Percentiles rank a stretch among this genome's conserved stretches.
phyloP scores from a whole-genome alignment of 495 filamentous ascomycete species.

The Glutinoglossum americanum region DNA sequence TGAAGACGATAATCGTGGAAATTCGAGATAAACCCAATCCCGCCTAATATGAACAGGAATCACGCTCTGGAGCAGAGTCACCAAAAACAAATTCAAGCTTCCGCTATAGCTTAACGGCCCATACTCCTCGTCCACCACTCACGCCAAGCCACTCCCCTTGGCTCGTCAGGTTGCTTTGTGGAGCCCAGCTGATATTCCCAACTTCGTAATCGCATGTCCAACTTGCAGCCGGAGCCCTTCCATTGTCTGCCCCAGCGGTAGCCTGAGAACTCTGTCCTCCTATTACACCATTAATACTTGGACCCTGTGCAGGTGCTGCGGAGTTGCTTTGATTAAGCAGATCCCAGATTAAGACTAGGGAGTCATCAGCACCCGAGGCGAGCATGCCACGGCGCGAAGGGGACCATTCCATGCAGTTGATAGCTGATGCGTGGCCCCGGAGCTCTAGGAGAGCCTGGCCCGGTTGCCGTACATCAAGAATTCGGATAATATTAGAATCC shows the following conservation, averaged over 20 bases:
- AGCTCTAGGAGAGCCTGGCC: slow-evolving; percentile 88
- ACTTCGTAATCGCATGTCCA: slow-evolving; percentile 98
- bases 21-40: neutral
- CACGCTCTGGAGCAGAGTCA: neutral
- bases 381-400: slow-evolving; percentile 68
- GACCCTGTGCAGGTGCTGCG: slow-evolving; percentile 6
- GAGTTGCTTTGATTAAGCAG: slow-evolving; percentile 41
- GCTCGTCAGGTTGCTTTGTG: slow-evolving; percentile 46
- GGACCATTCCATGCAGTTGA: slow-evolving; percentile 93
- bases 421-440: slow-evolving; percentile 64
- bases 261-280: slow-evolving; percentile 15
- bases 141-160: slow-evolving; percentile 91
- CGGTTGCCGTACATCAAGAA: slow-evolving; percentile 90
- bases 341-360: slow-evolving; percentile 82
- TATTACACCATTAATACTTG: slow-evolving; percentile 19
- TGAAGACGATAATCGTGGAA: neutral
- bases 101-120: slow-evolving; percentile 46
- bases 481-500: slow-evolving; percentile 80
- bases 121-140: slow-evolving; percentile 73
- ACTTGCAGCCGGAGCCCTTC: slow-evolving; percentile 48
- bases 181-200: slow-evolving; percentile 85
- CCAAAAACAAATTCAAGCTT: neutral
- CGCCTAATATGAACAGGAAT: neutral
- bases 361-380: slow-evolving; percentile 84
- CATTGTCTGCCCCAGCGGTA: slow-evolving; percentile 29